phyloP scores from a whole-genome alignment of 306 rosid species.

The Cajanus cajan region DNA sequence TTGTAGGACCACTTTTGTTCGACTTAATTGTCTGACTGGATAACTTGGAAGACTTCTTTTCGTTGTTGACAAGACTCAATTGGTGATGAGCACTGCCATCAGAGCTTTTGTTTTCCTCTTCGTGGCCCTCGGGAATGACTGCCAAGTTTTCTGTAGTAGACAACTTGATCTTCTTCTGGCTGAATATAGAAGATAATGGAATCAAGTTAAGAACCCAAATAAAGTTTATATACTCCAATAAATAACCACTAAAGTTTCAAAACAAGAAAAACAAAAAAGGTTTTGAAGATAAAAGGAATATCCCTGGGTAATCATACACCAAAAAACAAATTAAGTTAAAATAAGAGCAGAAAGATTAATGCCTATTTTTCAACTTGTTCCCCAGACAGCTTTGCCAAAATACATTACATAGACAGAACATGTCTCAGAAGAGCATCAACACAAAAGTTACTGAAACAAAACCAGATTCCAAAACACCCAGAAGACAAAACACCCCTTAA shows the following conservation, averaged over 20 bases:
- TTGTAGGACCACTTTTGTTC: conserved; percentile 27
- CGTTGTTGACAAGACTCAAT: conserved; percentile 40
- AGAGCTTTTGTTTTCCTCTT: conserved; percentile 42
- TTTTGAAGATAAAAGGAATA: neutral
- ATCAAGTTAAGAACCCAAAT: conserved; percentile 18
- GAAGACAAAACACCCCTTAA: neutral
- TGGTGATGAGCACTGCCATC: conserved; percentile 24
- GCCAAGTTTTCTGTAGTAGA: conserved; percentile 41
- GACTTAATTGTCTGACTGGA: conserved; percentile 38
- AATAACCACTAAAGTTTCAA: conserved; percentile 12
- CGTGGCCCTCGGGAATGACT: conserved; percentile 35
- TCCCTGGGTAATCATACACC: neutral
- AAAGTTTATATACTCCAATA: conserved; percentile 5
- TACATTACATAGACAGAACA: neutral
- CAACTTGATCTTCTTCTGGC: conserved; percentile 73
- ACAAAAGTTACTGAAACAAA: conserved; percentile 12
- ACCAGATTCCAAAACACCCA: conserved; percentile 14
- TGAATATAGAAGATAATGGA: conserved; percentile 35
- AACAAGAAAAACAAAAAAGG: neutral
- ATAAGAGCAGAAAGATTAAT: neutral
- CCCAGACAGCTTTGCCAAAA: neutral
- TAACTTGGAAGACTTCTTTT: conserved; percentile 40
- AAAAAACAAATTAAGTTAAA: neutral
- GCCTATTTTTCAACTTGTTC: neutral
- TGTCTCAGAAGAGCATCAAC: neutral